Conservation (phyloP, 208 protist species). For the Trypanosoma melophagium region DNA sequence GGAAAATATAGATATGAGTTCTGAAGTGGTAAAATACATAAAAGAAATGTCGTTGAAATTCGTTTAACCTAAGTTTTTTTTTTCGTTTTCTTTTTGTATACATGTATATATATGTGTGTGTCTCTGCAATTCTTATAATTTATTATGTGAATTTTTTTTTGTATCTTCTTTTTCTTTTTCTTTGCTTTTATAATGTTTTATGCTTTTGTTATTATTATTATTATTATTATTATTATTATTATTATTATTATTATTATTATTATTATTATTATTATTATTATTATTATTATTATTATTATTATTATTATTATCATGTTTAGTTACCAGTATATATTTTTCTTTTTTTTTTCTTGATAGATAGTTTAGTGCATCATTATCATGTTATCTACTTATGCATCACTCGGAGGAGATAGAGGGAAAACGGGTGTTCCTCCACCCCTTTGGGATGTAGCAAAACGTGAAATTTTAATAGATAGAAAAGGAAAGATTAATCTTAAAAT, state of each 20-base stretch:
- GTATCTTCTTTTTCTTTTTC: slow-evolving; percentile 5
- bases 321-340: slow-evolving; percentile 3
- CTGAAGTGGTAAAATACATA: slow-evolving; percentile 30
- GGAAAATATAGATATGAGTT: slow-evolving; percentile 44
- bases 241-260: no score
- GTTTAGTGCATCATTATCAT: background rate
- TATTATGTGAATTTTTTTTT: slow-evolving; percentile 9
- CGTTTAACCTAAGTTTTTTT: slow-evolving; percentile 32
- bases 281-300: no score
- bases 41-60: slow-evolving; percentile 46
- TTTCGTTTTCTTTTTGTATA: slow-evolving; percentile 2
- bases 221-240: no score
- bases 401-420: slow-evolving; percentile 3
- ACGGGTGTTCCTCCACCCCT: slow-evolving; percentile 25
- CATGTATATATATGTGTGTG: slow-evolving; percentile 6
- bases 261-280: no score
- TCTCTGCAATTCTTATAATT: background rate
- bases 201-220: no score
- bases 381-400: slow-evolving; percentile 9
- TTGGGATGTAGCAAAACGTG: slow-evolving; percentile 33
- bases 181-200: background rate
- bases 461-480: slow-evolving; percentile 24
- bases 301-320: background rate
- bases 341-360: background rate
- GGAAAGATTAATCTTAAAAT: slow-evolving; percentile 38